Conservation (phyloP, 2,329 filamentous ascomycete species). For the Orbilia blumenaviensis region DNA sequence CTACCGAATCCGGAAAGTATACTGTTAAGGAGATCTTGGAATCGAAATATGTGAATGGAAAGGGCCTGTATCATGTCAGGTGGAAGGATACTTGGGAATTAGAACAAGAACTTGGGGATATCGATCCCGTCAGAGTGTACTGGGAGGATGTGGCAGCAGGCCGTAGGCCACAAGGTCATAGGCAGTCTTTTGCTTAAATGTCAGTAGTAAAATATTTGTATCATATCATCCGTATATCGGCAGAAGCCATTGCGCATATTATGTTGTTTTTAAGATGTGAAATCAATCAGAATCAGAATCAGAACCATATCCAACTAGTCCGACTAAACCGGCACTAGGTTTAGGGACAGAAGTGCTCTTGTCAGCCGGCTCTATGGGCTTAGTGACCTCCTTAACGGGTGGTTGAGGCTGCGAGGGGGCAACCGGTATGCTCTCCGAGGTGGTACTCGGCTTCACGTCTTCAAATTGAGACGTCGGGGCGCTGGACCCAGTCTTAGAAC, state of each 20-base stretch:
- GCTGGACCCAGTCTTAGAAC: not conserved
- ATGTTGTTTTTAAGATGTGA: not conserved
- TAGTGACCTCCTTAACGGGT: not conserved
- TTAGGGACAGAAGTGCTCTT: not conserved
- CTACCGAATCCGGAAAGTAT: slow-evolving; percentile 51
- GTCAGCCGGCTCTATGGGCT: not conserved
- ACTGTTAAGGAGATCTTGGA: slow-evolving; percentile 41
- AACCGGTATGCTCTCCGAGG: not conserved
- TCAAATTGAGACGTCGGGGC: not conserved
- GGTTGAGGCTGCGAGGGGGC: not conserved
- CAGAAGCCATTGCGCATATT: not conserved
- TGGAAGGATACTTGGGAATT: slow-evolving; percentile 52
- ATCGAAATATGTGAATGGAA: slow-evolving; percentile 44
- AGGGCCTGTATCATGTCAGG: slow-evolving; percentile 42
- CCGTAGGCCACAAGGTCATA: slow-evolving; percentile 14
- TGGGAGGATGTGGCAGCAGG: slow-evolving; percentile 33
- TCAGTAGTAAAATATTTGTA: slow-evolving; percentile 10
- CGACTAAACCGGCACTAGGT: slow-evolving; percentile 10
- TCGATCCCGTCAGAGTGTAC: slow-evolving; percentile 32
- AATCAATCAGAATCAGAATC: slow-evolving; percentile 47
- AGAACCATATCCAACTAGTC: slow-evolving; percentile 47
- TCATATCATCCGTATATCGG: slow-evolving; percentile 4
- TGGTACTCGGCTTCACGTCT: not conserved
- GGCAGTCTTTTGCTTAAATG: slow-evolving; percentile 34
- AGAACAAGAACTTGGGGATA: slow-evolving; percentile 40